These are phyloP conservation scores for Ophiocordyceps robertsii DNA, from an alignment of 2,329 filamentous ascomycete genomes.

Conservation along the genomic window DNA sequence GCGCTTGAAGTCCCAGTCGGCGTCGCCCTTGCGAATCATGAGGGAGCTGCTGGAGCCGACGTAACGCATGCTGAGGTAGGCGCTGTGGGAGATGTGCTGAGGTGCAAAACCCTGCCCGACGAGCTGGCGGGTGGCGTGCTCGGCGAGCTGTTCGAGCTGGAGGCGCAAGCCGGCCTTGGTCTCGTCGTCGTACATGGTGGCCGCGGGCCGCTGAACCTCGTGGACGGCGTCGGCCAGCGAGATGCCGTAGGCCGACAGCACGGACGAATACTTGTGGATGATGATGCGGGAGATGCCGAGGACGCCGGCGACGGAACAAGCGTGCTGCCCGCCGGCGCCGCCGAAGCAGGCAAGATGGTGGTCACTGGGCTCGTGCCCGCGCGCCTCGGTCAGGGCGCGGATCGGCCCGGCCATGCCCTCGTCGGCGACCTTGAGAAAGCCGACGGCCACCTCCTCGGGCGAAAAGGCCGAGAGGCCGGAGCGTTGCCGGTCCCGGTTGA, in stretches of 20 bases:
- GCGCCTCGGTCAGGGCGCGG: slow-evolving; percentile 19
- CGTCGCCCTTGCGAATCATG: slow-evolving; percentile 16
- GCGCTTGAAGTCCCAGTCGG: slow-evolving; percentile 9
- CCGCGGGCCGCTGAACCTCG: slow-evolving; percentile 22
- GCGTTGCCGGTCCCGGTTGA: slow-evolving; percentile 22
- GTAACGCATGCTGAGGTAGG: slow-evolving; percentile 29
- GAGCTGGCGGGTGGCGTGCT: slow-evolving; percentile 10
- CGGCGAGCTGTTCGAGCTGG: slow-evolving; percentile 11
- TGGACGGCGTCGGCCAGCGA: slow-evolving; percentile 30
- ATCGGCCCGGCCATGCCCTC: slow-evolving; percentile 22
- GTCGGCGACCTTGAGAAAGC: slow-evolving; percentile 21
- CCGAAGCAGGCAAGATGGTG: slow-evolving; percentile 23
- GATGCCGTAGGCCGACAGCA: slow-evolving; percentile 32
- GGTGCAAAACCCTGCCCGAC: slow-evolving; percentile 15
- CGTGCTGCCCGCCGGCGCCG: slow-evolving; percentile 27
- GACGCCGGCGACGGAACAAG: slow-evolving; percentile 25
- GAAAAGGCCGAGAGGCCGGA: slow-evolving; percentile 14
- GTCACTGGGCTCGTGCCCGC: slow-evolving; percentile 18
- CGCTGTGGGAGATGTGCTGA: slow-evolving; percentile 25
- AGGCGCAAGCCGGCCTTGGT: slow-evolving; percentile 7
- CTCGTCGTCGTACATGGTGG: slow-evolving; percentile 11
- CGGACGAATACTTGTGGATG: slow-evolving; percentile 29
- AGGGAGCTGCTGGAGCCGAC: slow-evolving; percentile 27
- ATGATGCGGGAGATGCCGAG: slow-evolving; percentile 27
- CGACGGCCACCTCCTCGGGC: slow-evolving; percentile 21